Base-by-base conservation (phyloP, 805 yeast species). In the Candida sphagnicola region DNA sequence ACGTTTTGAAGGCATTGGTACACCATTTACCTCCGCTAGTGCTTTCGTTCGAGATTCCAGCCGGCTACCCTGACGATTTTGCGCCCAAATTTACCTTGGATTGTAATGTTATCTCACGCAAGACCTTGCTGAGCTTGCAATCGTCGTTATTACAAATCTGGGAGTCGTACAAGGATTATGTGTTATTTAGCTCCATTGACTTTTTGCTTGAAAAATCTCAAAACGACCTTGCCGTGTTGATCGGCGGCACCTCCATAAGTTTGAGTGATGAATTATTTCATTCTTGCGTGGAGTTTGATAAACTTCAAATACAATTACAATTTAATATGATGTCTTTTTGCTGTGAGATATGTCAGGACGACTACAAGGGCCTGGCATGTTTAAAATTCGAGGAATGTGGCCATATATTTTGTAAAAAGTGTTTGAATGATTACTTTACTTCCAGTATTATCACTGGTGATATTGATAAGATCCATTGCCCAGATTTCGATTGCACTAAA, bases 301-400 rank as follows among this genome's bases (percentile, higher is more conserved):
- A 44, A 11, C n/a, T 41, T 3, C 51, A 50, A 3, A 18, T 35
- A 13, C 39, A 47, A 11, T 37, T 48, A 1, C 55, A 57, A 10
- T 73, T 72, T 44, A 43, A 62, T 4, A 38, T 42, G 10, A 46
- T 50, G 8, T 68, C 78, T 5, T 75, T 70, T 43, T 47, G 58
- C 3, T 80, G 85, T 52, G 74, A 72, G n/a, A 77, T 80, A 0
- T 80, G 86, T 50, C 74, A 76, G 44, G 68, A 61, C 16, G 67
- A 62, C 23, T 59, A 57, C 35, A 74, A 72, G 41, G 85, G 85
- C 1, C 38, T 28, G 0, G 40, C 50, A 3, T 71, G 76, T 46
- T 47, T 56, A 11, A 33, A 43, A 34, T 60, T 72, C 38, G 54
- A 64, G 1, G 57, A 65, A 2, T 80, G 85, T 47, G 57, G 56